phyloP scores from a whole-genome alignment of 768 basidiomycete genomes.

The Boletus vinaceobasis region DNA sequence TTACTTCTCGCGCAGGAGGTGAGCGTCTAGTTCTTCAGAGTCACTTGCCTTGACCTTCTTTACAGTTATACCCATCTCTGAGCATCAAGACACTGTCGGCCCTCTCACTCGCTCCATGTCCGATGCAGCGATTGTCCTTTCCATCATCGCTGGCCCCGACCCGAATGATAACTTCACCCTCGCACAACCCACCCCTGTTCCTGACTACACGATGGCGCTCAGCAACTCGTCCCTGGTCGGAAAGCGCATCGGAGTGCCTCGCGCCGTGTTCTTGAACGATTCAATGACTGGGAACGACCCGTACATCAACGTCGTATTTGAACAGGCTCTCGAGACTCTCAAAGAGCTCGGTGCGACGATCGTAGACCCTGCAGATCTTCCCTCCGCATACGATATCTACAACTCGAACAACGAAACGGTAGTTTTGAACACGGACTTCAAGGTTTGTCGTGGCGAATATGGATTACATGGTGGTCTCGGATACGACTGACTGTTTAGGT shows the following conservation, averaged over 20 bases:
- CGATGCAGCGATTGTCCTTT: slow-evolving; percentile 54
- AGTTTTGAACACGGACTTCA: slow-evolving; percentile 57
- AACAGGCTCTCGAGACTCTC: slow-evolving; percentile 38
- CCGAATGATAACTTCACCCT: slow-evolving; percentile 54
- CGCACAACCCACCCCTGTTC: slow-evolving; percentile 48
- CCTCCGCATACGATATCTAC: slow-evolving; percentile 49
- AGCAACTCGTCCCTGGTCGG: slow-evolving; percentile 45
- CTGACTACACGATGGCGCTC: slow-evolving; percentile 55
- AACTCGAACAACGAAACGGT: slow-evolving; percentile 50
- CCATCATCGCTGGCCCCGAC: slow-evolving; percentile 54
- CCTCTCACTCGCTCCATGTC: slow-evolving; percentile 52
- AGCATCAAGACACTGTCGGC: slow-evolving; percentile 57
- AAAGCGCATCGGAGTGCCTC: slow-evolving; percentile 53
- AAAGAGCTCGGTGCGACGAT: slow-evolving; percentile 43
- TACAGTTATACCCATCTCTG: slow-evolving; percentile 54
- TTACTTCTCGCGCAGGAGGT: slow-evolving; percentile 61
- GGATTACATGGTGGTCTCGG: background rate
- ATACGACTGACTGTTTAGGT: slow-evolving; percentile 33
- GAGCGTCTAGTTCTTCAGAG: background rate
- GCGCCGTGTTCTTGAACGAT: slow-evolving; percentile 33
- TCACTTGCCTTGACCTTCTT: background rate
- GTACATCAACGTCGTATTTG: slow-evolving; percentile 37
- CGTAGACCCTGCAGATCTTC: slow-evolving; percentile 62
- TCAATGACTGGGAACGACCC: slow-evolving; percentile 26
- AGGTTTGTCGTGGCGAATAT: slow-evolving; percentile 34